Evolutionary conservation across 2,329 filamentous ascomycete species (phyloP).

Genomic region (Talaromyces verruculosus): DNA sequence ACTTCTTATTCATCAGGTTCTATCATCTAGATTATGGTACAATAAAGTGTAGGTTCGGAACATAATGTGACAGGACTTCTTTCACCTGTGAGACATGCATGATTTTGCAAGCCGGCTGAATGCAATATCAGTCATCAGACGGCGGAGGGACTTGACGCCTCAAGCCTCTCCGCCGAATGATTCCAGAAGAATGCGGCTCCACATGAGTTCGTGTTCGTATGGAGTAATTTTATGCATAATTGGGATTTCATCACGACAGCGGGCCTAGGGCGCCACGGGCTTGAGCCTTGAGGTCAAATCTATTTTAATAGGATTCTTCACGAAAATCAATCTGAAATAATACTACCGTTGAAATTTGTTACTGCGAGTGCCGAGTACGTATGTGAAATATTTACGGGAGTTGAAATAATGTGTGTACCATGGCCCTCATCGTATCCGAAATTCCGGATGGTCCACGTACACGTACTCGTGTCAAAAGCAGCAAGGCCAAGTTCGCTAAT

Average conservation of each 20-base stretch:
- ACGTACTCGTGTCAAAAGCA: neutral
- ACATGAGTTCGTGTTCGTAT: neutral
- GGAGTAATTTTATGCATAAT: slow-evolving; percentile 3
- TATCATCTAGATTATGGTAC: neutral
- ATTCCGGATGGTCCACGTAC: neutral
- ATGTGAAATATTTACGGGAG: neutral
- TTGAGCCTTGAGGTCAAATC: neutral
- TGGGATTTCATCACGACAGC: neutral
- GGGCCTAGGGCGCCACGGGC: neutral
- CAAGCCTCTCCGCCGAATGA: neutral
- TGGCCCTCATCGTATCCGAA: neutral
- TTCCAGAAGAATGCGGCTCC: slow-evolving; percentile 11
- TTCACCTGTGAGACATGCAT: slow-evolving; percentile 10
- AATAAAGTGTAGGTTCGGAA: neutral
- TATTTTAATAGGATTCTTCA: neutral
- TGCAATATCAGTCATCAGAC: neutral
- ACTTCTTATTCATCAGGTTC: neutral
- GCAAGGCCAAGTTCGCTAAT: neutral
- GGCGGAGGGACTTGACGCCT: neutral
- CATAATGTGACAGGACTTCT: neutral
- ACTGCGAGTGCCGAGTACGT: neutral
- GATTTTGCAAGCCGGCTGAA: neutral
- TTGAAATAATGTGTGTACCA: neutral
- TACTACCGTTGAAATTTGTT: neutral
- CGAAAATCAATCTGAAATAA: neutral